Evolutionary conservation across 1,284 basidiomycete species (phyloP).

Genomic region (Moesziomyces parantarcticus): DNA sequence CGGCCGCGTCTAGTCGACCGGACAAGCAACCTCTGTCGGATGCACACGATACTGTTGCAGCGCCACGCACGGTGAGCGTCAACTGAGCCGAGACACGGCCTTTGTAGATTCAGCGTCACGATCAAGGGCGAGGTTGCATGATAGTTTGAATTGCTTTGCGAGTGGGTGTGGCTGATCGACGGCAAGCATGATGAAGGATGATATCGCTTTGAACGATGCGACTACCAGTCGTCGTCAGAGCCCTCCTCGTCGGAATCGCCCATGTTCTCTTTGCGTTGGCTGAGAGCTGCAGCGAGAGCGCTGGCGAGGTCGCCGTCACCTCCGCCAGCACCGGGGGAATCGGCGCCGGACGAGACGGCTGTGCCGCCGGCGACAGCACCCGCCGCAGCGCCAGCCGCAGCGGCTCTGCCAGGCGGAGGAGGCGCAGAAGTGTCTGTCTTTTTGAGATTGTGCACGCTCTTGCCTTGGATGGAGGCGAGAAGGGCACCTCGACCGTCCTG

Average conservation of each 20-base stretch:
- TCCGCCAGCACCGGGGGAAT: conserved; percentile 38
- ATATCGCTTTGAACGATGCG: background rate
- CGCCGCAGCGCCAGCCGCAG: conserved; percentile 20
- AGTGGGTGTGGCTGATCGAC: no score
- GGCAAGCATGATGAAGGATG: no score
- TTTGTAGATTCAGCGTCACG: background rate
- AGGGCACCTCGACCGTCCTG: conserved; percentile 72
- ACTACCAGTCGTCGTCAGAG: conserved; percentile 69
- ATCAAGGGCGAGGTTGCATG: background rate
- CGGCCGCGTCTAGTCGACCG: background rate
- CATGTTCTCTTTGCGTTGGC: conserved; percentile 85
- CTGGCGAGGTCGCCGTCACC: conserved; percentile 74
- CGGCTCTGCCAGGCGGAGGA: conserved; percentile 28
- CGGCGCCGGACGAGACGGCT: conserved; percentile 15
- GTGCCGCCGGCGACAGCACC: conserved; percentile 37
- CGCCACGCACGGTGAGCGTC: background rate
- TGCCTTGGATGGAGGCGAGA: conserved; percentile 77
- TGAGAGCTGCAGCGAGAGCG: conserved; percentile 76
- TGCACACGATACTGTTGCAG: background rate
- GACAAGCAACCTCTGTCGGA: conserved; percentile 1
- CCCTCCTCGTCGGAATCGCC: conserved; percentile 90
- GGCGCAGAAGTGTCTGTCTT: conserved; percentile 71
- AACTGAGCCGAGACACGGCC: background rate
- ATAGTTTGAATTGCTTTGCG: no score
- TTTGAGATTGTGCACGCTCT: conserved; percentile 77